Percentiles rank a stretch among this genome's conserved stretches.
These are phyloP conservation scores for Cichorium intybus DNA, from an alignment of 140 eudicot species.

Conservation along the genomic window DNA sequence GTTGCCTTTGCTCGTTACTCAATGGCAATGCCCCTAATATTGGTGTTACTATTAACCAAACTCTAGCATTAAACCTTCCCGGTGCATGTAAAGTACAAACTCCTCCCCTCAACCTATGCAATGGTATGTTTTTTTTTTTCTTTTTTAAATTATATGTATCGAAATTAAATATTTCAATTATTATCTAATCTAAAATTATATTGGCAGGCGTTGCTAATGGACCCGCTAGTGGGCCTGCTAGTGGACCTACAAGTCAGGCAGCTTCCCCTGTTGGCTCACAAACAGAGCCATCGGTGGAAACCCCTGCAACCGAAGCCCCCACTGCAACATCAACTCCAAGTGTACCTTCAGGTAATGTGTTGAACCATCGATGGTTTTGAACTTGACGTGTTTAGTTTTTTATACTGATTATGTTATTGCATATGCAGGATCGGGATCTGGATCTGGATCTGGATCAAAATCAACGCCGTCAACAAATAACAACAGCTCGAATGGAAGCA, in stretches of 20 bases:
- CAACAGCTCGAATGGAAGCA: slow-evolving; percentile 36
- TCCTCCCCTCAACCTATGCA: slow-evolving; percentile 52
- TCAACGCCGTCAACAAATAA: slow-evolving; percentile 39
- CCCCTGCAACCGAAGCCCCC: slow-evolving; percentile 43
- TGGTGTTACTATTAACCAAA: slow-evolving; percentile 68
- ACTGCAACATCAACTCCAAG: slow-evolving; percentile 27
- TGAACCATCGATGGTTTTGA: not conserved
- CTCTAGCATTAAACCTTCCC: slow-evolving; percentile 65
- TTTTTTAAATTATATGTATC: not conserved
- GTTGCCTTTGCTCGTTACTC: slow-evolving; percentile 64
- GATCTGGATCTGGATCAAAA: slow-evolving; percentile 34
- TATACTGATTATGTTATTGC: not conserved
- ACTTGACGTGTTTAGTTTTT: not conserved
- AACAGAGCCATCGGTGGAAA: slow-evolving; percentile 26
- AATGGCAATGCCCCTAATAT: slow-evolving; percentile 45
- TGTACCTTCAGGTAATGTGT: slow-evolving; percentile 35
- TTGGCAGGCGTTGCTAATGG: slow-evolving; percentile 33
- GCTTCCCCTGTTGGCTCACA: slow-evolving; percentile 29
- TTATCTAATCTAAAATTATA: not conserved
- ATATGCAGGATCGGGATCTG: slow-evolving; percentile 22
- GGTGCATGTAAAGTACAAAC: slow-evolving; percentile 69
- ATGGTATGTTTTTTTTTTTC: slow-evolving; percentile 19
- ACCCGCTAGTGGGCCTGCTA: slow-evolving; percentile 34
- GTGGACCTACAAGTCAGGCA: slow-evolving; percentile 39
- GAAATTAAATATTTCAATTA: not conserved